phyloP scores from a whole-genome alignment of 2,329 filamentous ascomycete species.

The Fusarium sp. region DNA sequence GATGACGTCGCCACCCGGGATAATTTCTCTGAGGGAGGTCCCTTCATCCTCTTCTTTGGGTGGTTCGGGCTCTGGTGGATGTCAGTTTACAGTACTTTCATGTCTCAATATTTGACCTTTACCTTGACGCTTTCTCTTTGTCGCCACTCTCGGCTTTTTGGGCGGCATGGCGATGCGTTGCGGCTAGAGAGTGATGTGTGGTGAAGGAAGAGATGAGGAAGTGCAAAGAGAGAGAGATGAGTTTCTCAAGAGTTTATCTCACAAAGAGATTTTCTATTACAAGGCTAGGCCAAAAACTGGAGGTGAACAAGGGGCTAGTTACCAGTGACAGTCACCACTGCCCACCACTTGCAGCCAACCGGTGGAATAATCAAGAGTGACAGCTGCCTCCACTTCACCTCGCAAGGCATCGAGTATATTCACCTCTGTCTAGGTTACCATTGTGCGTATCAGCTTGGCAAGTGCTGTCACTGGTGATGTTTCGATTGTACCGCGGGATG shows the following conservation, averaged over 20 bases:
- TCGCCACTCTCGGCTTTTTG: background rate
- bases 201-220: background rate
- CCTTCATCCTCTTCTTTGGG: background rate
- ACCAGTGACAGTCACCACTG: background rate
- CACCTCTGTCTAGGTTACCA: fast-evolving
- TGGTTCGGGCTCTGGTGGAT: background rate
- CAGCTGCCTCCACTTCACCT: background rate
- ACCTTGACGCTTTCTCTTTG: background rate
- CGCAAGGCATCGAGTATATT: fast-evolving
- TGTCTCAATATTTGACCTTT: background rate
- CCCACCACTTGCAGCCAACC: background rate
- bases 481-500: background rate
- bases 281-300: background rate
- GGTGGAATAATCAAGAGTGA: background rate
- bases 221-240: background rate
- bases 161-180: background rate
- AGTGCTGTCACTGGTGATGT: background rate
- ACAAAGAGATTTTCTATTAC: background rate
- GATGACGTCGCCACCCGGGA: background rate
- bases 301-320: background rate
- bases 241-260: background rate
- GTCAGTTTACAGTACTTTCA: background rate
- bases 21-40: background rate
- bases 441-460: background rate
- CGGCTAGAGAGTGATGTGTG: background rate